phyloP scores from a whole-genome alignment of 2,329 filamentous ascomycete species.

The Rhynchosporium secalis region DNA sequence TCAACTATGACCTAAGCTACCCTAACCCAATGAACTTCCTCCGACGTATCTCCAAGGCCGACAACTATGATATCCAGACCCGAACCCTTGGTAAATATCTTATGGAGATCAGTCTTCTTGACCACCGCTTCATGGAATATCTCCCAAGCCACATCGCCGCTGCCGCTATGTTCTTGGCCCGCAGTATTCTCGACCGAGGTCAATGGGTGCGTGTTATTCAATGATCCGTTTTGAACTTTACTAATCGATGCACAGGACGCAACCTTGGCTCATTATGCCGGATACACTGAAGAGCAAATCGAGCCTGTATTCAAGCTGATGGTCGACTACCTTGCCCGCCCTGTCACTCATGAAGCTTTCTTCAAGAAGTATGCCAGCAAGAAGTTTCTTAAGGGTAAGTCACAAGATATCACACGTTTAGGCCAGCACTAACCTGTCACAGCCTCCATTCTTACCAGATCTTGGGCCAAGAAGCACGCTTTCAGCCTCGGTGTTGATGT shows the following conservation, averaged over 20 bases:
- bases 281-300: constrained; percentile 91
- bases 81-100: constrained; percentile 97
- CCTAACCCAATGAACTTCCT: constrained; percentile 99
- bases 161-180: constrained; percentile 90
- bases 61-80: constrained; percentile 98
- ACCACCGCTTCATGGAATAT: constrained; percentile 90
- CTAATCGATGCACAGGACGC: constrained; percentile 59
- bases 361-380: constrained; percentile 99
- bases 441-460: constrained; percentile 89
- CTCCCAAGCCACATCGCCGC: constrained; percentile 89
- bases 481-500: constrained; percentile 53
- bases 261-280: constrained; percentile 85
- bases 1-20: constrained; percentile 97
- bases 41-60: constrained; percentile 96
- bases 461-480: constrained; percentile 87
- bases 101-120: constrained; percentile 93
- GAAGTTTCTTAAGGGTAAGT: constrained; percentile 95
- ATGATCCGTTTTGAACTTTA: constrained; percentile 23
- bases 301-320: constrained; percentile 89
- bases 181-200: constrained; percentile 85
- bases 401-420: background rate
- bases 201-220: constrained; percentile 71
- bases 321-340: constrained; percentile 92
- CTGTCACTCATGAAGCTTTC: constrained; percentile 92
- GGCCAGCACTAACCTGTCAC: constrained; percentile 31